Evolutionary conservation across 495 filamentous ascomycete genomes (phyloP).

Genomic region (Glonium stellatum): DNA sequence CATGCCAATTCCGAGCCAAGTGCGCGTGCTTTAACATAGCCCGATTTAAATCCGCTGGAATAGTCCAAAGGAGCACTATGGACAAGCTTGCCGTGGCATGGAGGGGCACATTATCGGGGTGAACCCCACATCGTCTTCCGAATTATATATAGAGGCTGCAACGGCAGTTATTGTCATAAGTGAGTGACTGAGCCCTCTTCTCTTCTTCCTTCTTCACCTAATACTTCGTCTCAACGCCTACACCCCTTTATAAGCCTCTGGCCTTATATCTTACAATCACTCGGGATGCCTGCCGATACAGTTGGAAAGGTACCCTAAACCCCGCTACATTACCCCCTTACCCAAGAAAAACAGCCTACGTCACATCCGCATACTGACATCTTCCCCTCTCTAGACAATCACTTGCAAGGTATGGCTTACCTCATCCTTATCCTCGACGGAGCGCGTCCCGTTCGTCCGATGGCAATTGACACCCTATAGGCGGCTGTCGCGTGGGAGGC

Average conservation of each 20-base stretch:
- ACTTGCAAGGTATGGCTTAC: slow-evolving; percentile 57
- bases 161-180: neutral
- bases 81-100: neutral
- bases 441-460: neutral
- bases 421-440: slow-evolving; percentile 1
- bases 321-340: neutral
- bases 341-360: neutral
- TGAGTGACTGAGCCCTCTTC: neutral
- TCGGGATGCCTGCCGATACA: slow-evolving; percentile 39
- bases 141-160: neutral
- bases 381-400: slow-evolving; percentile 51
- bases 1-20: neutral
- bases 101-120: neutral
- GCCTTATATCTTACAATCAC: neutral
- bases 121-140: neutral
- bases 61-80: neutral
- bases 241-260: neutral
- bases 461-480: slow-evolving; percentile 39
- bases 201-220: neutral
- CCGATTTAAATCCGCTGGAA: neutral
- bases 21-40: neutral
- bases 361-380: neutral
- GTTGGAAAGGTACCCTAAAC: slow-evolving; percentile 48
- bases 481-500: slow-evolving; percentile 96
- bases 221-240: neutral